phyloP scores from a whole-genome alignment of 352 stramenopile species.

The Paralagenidium karlingii region DNA sequence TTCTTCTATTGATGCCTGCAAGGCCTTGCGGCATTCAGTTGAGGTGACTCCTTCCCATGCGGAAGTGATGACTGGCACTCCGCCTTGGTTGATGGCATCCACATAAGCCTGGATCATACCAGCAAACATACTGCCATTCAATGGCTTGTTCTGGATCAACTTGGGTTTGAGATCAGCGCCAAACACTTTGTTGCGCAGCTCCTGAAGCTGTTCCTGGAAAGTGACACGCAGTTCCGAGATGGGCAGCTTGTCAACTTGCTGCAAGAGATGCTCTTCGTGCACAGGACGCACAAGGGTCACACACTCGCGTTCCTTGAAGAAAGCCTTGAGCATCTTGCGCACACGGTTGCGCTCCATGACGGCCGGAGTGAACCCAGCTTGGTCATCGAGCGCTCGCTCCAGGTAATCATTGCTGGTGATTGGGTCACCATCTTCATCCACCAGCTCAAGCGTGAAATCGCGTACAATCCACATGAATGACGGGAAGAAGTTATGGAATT shows the following conservation, averaged over 20 bases:
- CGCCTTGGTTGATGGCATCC: slow-evolving; percentile 77
- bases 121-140: slow-evolving; percentile 78
- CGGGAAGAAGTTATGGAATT: slow-evolving; percentile 80
- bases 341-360: slow-evolving; percentile 73
- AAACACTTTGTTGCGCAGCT: slow-evolving; percentile 64
- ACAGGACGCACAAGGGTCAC: slow-evolving; percentile 74
- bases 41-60: slow-evolving; percentile 78
- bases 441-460: slow-evolving; percentile 79
- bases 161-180: slow-evolving; percentile 54
- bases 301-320: slow-evolving; percentile 72
- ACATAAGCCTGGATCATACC: slow-evolving; percentile 75
- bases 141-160: slow-evolving; percentile 60
- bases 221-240: slow-evolving; percentile 59
- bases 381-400: slow-evolving; percentile 55
- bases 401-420: slow-evolving; percentile 77
- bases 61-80: slow-evolving; percentile 76
- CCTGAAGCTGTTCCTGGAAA: slow-evolving; percentile 55
- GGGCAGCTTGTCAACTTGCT: slow-evolving; percentile 54
- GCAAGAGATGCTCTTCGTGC: slow-evolving; percentile 61
- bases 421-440: slow-evolving; percentile 70
- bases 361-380: slow-evolving; percentile 37
- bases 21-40: slow-evolving; percentile 69
- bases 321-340: slow-evolving; percentile 74
- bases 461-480: slow-evolving; percentile 83
- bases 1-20: slow-evolving; percentile 31